These are phyloP conservation scores for Cercophora scortea DNA, from an alignment of 495 filamentous ascomycete genomes.

Conservation along the genomic window DNA sequence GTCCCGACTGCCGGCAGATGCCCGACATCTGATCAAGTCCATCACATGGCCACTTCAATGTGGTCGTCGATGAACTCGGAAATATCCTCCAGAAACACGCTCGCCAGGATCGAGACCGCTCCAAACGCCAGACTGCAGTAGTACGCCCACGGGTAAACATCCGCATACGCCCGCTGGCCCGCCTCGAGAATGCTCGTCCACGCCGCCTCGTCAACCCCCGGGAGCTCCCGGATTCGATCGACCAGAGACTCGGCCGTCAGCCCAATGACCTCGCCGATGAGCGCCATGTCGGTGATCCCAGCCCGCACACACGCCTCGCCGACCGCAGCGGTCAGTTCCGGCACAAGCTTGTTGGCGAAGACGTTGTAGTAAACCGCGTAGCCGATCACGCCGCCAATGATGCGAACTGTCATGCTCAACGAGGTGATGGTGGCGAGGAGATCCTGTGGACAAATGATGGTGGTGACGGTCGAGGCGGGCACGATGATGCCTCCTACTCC, in stretches of 20 bases:
- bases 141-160: slow-evolving; percentile 61
- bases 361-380: slow-evolving; percentile 73
- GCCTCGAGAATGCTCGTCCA: slow-evolving; percentile 53
- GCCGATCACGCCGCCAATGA: slow-evolving; percentile 62
- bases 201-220: slow-evolving; percentile 49
- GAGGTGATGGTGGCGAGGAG: slow-evolving; percentile 68
- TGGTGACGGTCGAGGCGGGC: slow-evolving; percentile 47
- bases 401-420: slow-evolving; percentile 64
- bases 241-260: slow-evolving; percentile 52
- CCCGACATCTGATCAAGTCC: not conserved
- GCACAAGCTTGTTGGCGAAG: slow-evolving; percentile 57
- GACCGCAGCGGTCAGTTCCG: slow-evolving; percentile 43
- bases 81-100: slow-evolving; percentile 57
- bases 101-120: slow-evolving; percentile 50
- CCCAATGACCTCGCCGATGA: slow-evolving; percentile 41
- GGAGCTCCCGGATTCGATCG: slow-evolving; percentile 43
- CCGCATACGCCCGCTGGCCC: slow-evolving; percentile 54
- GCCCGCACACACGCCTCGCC: slow-evolving; percentile 44
- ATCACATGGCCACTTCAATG: slow-evolving; percentile 54
- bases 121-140: slow-evolving; percentile 64
- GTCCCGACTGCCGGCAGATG: not conserved
- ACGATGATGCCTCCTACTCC: slow-evolving; percentile 71
- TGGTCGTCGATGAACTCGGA: slow-evolving; percentile 61
- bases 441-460: slow-evolving; percentile 66
- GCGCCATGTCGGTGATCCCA: slow-evolving; percentile 41